Percentiles rank a stretch among this genome's conserved stretches.
phyloP scores from a whole-genome alignment of 169 alveolate species.

The Plasmodium blacklocki region DNA sequence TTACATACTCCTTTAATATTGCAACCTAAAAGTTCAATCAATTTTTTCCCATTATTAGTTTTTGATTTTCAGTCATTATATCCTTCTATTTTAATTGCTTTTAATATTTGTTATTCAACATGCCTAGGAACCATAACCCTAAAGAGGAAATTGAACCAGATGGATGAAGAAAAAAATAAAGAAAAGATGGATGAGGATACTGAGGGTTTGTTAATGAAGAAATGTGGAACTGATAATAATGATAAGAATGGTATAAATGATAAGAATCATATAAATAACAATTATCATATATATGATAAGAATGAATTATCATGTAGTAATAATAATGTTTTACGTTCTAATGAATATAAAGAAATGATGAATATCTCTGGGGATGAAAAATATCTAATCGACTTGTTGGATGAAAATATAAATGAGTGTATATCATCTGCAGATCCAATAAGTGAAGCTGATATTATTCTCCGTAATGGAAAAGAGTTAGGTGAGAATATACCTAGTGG shows the following conservation, averaged over 20 bases:
- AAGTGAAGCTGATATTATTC: too few relatives aligned
- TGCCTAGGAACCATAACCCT: conserved; percentile 80
- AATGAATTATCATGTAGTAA: too few relatives aligned
- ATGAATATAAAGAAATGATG: background rate
- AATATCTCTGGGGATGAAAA: background rate
- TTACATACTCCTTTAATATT: conserved; percentile 92
- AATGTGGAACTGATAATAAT: background rate
- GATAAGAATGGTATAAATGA: background rate
- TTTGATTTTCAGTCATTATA: conserved; percentile 96
- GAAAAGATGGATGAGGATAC: background rate
- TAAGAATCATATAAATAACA: background rate
- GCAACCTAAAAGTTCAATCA: conserved; percentile 94
- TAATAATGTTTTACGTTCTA: too few relatives aligned
- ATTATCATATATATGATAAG: too few relatives aligned
- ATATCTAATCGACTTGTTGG: too few relatives aligned
- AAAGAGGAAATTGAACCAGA: conserved; percentile 6
- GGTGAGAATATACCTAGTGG: background rate
- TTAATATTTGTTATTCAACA: conserved; percentile 95
- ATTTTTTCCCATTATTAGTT: conserved; percentile 95
- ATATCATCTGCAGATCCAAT: background rate
- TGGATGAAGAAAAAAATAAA: conserved; percentile 3
- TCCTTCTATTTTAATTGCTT: conserved; percentile 97
- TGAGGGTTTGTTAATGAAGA: background rate
- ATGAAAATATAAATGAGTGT: background rate
- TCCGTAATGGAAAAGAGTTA: too few relatives aligned